These are phyloP conservation scores for Scopulariopsis brevicaulis DNA, from an alignment of 2,329 filamentous ascomycete genomes.

Conservation along the genomic window DNA sequence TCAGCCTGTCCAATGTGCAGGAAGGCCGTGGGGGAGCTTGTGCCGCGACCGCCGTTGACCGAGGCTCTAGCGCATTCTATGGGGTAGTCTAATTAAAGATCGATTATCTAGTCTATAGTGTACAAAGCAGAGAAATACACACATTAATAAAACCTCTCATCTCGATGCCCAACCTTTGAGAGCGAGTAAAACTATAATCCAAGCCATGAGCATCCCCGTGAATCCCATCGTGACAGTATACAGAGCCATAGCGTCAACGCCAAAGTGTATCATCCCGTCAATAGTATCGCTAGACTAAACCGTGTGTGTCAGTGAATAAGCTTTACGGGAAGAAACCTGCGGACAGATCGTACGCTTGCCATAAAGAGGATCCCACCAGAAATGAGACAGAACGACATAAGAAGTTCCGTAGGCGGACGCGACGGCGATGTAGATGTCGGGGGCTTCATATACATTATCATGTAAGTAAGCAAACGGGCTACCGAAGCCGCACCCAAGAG, in stretches of 20 bases:
- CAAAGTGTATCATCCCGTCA: constrained; percentile 59
- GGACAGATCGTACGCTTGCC: constrained; percentile 57
- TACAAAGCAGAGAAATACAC: neutral
- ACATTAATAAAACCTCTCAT: constrained; percentile 19
- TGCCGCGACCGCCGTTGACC: too few relatives aligned
- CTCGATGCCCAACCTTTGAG: constrained; percentile 80
- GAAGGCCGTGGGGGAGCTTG: neutral
- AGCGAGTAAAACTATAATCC: constrained; percentile 65
- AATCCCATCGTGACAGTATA: constrained; percentile 83
- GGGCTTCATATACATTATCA: constrained; percentile 68
- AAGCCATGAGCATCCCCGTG: constrained; percentile 75
- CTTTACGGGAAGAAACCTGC: neutral
- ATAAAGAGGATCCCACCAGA: constrained; percentile 87
- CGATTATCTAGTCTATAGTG: neutral
- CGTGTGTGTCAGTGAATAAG: neutral
- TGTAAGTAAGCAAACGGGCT: constrained; percentile 67
- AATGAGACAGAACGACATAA: constrained; percentile 77
- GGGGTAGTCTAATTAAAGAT: neutral
- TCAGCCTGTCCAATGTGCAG: neutral
- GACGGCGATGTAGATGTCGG: constrained; percentile 71
- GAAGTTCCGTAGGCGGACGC: constrained; percentile 80
- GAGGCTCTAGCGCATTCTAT: neutral
- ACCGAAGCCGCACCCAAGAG: constrained; percentile 73
- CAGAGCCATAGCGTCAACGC: constrained; percentile 82
- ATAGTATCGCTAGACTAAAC: constrained; percentile 63